Evolutionary conservation across 345 rosid genomes (phyloP).

Genomic region (Ceriops zippeliana): DNA sequence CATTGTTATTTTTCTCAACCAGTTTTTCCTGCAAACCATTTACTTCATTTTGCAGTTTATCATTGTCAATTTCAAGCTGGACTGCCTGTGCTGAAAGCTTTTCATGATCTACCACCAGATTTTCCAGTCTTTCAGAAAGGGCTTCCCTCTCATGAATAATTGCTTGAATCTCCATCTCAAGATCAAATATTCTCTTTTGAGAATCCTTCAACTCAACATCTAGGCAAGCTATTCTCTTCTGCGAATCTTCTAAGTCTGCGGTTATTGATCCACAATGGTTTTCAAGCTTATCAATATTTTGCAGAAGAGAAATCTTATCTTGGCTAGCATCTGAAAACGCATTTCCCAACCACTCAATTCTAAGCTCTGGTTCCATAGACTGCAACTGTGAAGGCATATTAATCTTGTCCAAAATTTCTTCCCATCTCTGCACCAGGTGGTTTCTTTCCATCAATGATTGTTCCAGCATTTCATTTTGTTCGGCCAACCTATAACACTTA

Average conservation of each 20-base stretch:
- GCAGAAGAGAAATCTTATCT: slow-evolving; percentile 59
- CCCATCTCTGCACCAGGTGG: slow-evolving; percentile 86
- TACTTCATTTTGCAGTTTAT: slow-evolving; percentile 47
- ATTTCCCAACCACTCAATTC: slow-evolving; percentile 80
- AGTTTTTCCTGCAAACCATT: slow-evolving; percentile 49
- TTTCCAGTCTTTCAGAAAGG: slow-evolving; percentile 60
- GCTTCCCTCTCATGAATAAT: slow-evolving; percentile 45
- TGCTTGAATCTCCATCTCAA: slow-evolving; percentile 50
- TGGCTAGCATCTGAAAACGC: slow-evolving; percentile 59
- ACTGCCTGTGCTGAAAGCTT: slow-evolving; percentile 36
- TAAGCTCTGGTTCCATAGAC: slow-evolving; percentile 70
- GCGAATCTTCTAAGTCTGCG: slow-evolving; percentile 66
- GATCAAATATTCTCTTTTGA: slow-evolving; percentile 37
- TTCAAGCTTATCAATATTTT: slow-evolving; percentile 61
- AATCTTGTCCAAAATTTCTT: slow-evolving; percentile 62
- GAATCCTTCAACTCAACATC: slow-evolving; percentile 19
- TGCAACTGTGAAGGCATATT: slow-evolving; percentile 67
- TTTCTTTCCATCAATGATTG: slow-evolving; percentile 93
- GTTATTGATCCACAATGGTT: slow-evolving; percentile 48
- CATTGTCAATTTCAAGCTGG: slow-evolving; percentile 57
- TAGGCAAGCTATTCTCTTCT: slow-evolving; percentile 23
- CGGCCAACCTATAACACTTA: slow-evolving; percentile 90
- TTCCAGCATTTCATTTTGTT: slow-evolving; percentile 98
- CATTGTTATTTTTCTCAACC: slow-evolving; percentile 46
- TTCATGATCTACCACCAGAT: slow-evolving; percentile 42